Evolutionary conservation across 257 asterid species (phyloP), one percentile per base, ranked within the genome.

Genomic region (Parsonsia alboflavescens): DNA sequence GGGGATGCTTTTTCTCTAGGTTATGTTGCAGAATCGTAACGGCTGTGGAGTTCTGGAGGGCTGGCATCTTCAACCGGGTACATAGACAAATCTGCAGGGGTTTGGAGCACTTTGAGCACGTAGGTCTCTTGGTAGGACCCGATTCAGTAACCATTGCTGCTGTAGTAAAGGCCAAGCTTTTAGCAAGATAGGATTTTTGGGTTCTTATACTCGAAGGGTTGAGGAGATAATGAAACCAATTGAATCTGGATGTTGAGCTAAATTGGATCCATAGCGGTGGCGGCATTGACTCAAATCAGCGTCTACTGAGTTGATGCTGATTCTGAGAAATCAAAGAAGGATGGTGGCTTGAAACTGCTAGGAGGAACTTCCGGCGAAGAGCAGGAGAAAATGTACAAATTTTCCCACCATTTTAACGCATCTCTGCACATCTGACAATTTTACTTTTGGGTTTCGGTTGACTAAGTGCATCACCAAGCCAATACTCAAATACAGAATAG

Each of bases 21-120:
- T 81, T 89, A 77, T 92, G 99, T 22, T 88, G 97, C 56, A 94
- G 93, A 62, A 94, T 83, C 42, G 96, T 89, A 80, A 92, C 81
- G 71, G 91, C 81, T 45, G 89, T 86, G 0, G 96, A 84, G 88
- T 88, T 92, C 1, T 82, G 75, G 65, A 88, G 84, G 61, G 45
- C 41, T 8, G 95, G 95, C 41, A 80, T 71, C 49, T 67, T 89
- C 70, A 92, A 79, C 39, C 93, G 87, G 72, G 81, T 66, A 75
- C 97, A 94, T 76, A 94, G 93, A 85, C 97, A 94, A 68, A 84
- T 52, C 61, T 76, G 77, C 81, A 82, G 54, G 13, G 97, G 99
- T 77, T 87, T 92, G 71, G 87, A 86, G 89, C 99, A 94, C 2
- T 86, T 42, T 15, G 87, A 84, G 82, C 97, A 92, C 57, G 86